Conservation (phyloP, 352 stramenopile species). For the Globisporangium cederbergense region DNA sequence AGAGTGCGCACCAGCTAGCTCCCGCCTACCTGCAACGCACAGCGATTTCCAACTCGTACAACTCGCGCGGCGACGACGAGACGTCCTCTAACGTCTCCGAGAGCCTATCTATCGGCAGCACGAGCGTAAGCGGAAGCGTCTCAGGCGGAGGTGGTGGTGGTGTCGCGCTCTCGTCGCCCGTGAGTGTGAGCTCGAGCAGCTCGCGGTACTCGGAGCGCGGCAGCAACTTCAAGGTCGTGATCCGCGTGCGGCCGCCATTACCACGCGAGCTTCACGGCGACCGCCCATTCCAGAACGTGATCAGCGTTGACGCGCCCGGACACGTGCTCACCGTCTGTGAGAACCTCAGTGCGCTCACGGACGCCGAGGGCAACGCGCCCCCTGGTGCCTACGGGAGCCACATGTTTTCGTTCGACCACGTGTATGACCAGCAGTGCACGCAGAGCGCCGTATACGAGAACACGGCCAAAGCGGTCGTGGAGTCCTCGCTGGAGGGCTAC, state of each 20-base stretch:
- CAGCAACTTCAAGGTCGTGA: slow-evolving; percentile 92
- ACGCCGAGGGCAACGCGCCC: slow-evolving; percentile 25
- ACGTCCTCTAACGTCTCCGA: slow-evolving; percentile 60
- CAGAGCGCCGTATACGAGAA: slow-evolving; percentile 93
- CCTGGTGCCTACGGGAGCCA: slow-evolving; percentile 79
- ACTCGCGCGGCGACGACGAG: slow-evolving; percentile 52
- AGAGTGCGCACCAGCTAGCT: slow-evolving; percentile 14
- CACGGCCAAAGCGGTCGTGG: slow-evolving; percentile 90
- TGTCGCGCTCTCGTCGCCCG: slow-evolving; percentile 30
- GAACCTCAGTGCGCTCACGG: slow-evolving; percentile 56
- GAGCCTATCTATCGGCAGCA: slow-evolving; percentile 29
- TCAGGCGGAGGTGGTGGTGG: neutral
- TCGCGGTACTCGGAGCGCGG: slow-evolving; percentile 46
- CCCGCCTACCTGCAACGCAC: slow-evolving; percentile 49
- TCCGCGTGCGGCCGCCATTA: slow-evolving; percentile 87
- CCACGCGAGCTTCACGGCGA: slow-evolving; percentile 87
- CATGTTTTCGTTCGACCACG: slow-evolving; percentile 93
- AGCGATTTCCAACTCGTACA: slow-evolving; percentile 65
- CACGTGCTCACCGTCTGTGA: slow-evolving; percentile 88
- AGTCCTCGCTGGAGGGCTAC: slow-evolving; percentile 91
- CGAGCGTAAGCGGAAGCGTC: slow-evolving; percentile 10
- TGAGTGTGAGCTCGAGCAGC: slow-evolving; percentile 25
- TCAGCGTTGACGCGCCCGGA: slow-evolving; percentile 82
- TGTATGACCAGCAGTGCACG: slow-evolving; percentile 91
- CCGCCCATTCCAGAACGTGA: slow-evolving; percentile 88